Conservation (phyloP, 352 stramenopile genomes). For the Pythium sp. region DNA sequence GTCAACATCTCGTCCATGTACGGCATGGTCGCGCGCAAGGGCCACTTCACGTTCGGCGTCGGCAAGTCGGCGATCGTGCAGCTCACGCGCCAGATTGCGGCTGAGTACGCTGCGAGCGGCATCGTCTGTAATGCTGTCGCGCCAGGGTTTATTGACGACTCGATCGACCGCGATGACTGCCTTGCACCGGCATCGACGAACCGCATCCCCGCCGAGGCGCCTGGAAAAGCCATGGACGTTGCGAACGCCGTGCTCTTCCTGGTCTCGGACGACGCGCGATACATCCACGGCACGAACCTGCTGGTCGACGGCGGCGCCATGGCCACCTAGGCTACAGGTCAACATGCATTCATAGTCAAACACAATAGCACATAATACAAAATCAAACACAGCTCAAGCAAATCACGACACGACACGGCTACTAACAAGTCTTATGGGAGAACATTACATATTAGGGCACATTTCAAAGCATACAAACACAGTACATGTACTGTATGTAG, state of each 20-base stretch:
- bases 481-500: background rate
- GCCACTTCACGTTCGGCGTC: conserved; percentile 64
- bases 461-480: background rate
- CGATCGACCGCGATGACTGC: conserved; percentile 52
- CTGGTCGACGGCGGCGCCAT: conserved; percentile 59
- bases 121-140: conserved; percentile 65
- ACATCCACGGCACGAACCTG: conserved; percentile 62
- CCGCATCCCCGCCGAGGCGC: conserved; percentile 50
- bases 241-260: conserved; percentile 71
- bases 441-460: conserved; percentile 5
- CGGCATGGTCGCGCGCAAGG: conserved; percentile 54
- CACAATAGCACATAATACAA: background rate
- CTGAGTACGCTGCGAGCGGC: conserved; percentile 55
- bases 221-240: conserved; percentile 60
- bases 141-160: conserved; percentile 63
- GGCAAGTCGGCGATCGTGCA: conserved; percentile 62
- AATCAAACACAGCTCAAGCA: background rate
- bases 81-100: conserved; percentile 61
- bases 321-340: conserved; percentile 30
- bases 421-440: background rate
- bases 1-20: conserved; percentile 65
- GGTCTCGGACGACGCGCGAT: conserved; percentile 58
- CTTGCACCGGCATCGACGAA: conserved; percentile 41
- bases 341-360: background rate
- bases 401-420: background rate